Percentiles rank a stretch among this genome's conserved stretches.
Conservation (phyloP, 345 rosid genomes). For the Hibiscus tridactylites region DNA sequence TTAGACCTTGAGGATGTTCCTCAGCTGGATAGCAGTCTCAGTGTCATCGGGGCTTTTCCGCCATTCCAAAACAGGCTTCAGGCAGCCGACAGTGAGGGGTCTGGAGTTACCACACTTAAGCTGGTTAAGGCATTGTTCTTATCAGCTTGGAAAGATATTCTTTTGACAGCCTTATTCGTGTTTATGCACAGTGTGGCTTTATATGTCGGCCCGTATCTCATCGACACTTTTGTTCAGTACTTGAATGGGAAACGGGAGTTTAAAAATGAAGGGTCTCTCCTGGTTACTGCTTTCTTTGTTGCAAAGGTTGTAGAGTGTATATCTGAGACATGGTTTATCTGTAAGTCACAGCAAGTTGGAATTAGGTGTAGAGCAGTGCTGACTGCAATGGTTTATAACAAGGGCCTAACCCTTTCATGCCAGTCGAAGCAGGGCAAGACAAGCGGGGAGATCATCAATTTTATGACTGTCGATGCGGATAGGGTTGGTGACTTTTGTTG, state of each 20-base stretch:
- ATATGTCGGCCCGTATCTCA: slow-evolving; percentile 40
- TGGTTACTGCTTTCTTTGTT: slow-evolving; percentile 34
- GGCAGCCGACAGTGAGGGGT: slow-evolving; percentile 21
- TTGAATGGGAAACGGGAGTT: slow-evolving; percentile 26
- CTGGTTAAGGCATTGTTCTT: slow-evolving; percentile 28
- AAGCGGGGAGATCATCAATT: slow-evolving; percentile 61
- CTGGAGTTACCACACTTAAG: slow-evolving; percentile 22
- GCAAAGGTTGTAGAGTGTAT: slow-evolving; percentile 53
- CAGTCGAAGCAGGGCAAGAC: slow-evolving; percentile 40
- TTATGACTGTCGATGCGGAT: slow-evolving; percentile 52
- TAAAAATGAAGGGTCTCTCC: slow-evolving; percentile 33
- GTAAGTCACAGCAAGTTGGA: slow-evolving; percentile 30
- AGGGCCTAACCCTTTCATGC: slow-evolving; percentile 46
- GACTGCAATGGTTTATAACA: slow-evolving; percentile 39
- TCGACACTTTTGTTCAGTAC: slow-evolving; percentile 44
- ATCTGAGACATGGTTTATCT: slow-evolving; percentile 44
- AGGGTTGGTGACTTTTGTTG: slow-evolving; percentile 39
- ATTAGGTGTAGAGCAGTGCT: slow-evolving; percentile 38
- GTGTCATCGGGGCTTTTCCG: slow-evolving; percentile 22
- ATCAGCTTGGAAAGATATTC: slow-evolving; percentile 28
- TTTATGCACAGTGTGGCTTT: slow-evolving; percentile 22
- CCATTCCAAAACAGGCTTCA: slow-evolving; percentile 23
- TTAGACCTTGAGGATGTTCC: slow-evolving; percentile 41
- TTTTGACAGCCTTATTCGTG: slow-evolving; percentile 21
- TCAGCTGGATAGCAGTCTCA: slow-evolving; percentile 27